Percentiles rank a stretch among this genome's conserved stretches.
These are phyloP conservation scores for Candida golubevii DNA, from an alignment of 805 yeast species.

Conservation along the genomic window DNA sequence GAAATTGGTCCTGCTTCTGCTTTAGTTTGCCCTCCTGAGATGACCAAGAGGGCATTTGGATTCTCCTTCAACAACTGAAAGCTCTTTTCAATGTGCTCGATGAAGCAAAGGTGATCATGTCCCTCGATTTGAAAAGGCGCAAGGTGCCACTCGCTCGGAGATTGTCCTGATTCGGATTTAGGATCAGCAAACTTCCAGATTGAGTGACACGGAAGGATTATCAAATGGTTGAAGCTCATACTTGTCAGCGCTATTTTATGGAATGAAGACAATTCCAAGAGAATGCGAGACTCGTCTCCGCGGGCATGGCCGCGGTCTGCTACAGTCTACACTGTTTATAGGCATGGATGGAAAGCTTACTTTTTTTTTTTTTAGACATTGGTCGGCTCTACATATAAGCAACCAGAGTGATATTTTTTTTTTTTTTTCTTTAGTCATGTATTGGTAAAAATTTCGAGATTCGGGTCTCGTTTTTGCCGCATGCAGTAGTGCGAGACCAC, in stretches of 20 bases:
- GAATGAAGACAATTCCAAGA: neutral
- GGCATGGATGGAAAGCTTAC: no score
- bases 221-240: constrained; percentile 14
- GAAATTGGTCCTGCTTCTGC: constrained; percentile 48
- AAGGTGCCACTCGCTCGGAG: constrained; percentile 56
- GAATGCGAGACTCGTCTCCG: no score
- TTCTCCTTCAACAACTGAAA: constrained; percentile 32
- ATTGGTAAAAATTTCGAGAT: no score
- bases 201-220: constrained; percentile 50
- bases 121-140: constrained; percentile 69
- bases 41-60: constrained; percentile 36
- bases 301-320: no score
- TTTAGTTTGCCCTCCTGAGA: constrained; percentile 72
- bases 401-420: no score
- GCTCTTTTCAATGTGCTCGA: constrained; percentile 53
- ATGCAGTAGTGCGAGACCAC: no score
- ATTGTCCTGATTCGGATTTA: constrained; percentile 35
- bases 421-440: no score
- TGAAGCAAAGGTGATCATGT: constrained; percentile 61
- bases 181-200: constrained; percentile 43
- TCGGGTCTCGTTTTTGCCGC: no score
- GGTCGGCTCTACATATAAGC: no score
- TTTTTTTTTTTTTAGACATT: no score
- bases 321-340: no score
- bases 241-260: neutral